phyloP scores from a whole-genome alignment of 2,329 filamentous ascomycete genomes.

The Plectosphaerella plurivora region DNA sequence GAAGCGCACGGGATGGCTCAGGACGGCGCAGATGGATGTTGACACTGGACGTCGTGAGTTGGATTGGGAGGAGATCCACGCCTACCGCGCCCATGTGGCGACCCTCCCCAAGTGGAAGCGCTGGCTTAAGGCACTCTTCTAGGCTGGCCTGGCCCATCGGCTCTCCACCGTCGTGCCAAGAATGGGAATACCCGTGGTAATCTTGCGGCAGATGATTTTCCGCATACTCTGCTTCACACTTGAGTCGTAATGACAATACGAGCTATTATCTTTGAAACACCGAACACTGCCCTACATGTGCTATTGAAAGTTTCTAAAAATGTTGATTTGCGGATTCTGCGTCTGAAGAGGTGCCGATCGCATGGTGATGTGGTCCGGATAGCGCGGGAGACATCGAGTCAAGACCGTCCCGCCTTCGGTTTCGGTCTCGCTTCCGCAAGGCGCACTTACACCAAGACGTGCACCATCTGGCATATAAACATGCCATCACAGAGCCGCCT shows the following conservation, averaged over 20 bases:
- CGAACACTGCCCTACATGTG: too few relatives aligned
- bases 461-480: not conserved
- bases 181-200: not conserved
- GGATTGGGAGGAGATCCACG: conserved; percentile 12
- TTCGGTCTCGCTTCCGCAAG: not conserved
- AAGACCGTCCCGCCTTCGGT: not conserved
- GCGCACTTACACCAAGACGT: not conserved
- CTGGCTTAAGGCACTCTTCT: conserved; percentile 6
- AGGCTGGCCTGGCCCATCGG: not conserved
- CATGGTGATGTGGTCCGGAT: too few relatives aligned
- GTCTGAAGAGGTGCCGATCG: too few relatives aligned
- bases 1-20: conserved; percentile 13
- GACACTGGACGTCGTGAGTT: conserved; percentile 13
- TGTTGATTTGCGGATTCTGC: too few relatives aligned
- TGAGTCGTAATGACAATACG: too few relatives aligned
- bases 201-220: too few relatives aligned
- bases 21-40: conserved; percentile 13
- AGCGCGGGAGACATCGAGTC: too few relatives aligned
- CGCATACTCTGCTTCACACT: too few relatives aligned
- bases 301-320: too few relatives aligned
- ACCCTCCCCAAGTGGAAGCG: conserved; percentile 11
- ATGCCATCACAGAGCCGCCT: not conserved
- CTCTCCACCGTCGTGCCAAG: too few relatives aligned
- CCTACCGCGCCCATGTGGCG: conserved; percentile 7
- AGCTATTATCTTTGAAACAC: too few relatives aligned